phyloP scores from a whole-genome alignment of 2,329 filamentous ascomycete genomes.

The Saccharata proteae region DNA sequence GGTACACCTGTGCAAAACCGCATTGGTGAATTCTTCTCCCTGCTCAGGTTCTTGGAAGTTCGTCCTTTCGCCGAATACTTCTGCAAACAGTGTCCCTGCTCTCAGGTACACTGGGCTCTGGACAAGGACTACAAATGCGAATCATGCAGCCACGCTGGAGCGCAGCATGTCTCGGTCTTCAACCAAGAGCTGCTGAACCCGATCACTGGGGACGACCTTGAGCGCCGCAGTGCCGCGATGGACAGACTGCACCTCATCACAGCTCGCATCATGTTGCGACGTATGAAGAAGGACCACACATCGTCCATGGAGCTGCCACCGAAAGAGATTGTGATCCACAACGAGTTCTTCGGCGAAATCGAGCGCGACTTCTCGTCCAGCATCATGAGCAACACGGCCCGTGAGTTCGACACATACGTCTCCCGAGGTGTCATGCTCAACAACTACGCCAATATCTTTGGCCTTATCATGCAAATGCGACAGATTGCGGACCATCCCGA shows the following conservation, averaged over 20 bases:
- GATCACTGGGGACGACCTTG: constrained; percentile 34
- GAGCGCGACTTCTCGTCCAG: constrained; percentile 92
- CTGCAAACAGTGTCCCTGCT: constrained; percentile 76
- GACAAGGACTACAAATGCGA: constrained; percentile 59
- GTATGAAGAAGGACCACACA: constrained; percentile 86
- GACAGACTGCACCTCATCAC: constrained; percentile 77
- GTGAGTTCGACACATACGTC: constrained; percentile 92
- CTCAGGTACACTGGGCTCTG: constrained; percentile 72
- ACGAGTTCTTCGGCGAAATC: constrained; percentile 92
- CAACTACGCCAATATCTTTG: constrained; percentile 98
- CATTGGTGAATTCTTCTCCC: constrained; percentile 92
- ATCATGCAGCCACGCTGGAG: constrained; percentile 53
- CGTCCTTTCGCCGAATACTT: constrained; percentile 86
- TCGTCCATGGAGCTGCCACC: constrained; percentile 92
- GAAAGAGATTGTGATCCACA: constrained; percentile 83
- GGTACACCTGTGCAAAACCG: constrained; percentile 94
- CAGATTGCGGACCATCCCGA: constrained; percentile 96
- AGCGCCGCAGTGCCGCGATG: constrained; percentile 57
- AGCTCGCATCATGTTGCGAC: constrained; percentile 87
- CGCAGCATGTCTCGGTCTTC: constrained; percentile 68
- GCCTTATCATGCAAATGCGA: constrained; percentile 98
- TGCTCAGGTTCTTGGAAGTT: constrained; percentile 83
- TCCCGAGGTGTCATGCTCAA: constrained; percentile 84
- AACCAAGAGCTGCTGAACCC: constrained; percentile 93
- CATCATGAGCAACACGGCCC: constrained; percentile 84